A percentile compares a stretch with the other conserved stretches of the same genome.
phyloP scores from a whole-genome alignment of 1,284 basidiomycete genomes.

The Ustilago crameri region DNA sequence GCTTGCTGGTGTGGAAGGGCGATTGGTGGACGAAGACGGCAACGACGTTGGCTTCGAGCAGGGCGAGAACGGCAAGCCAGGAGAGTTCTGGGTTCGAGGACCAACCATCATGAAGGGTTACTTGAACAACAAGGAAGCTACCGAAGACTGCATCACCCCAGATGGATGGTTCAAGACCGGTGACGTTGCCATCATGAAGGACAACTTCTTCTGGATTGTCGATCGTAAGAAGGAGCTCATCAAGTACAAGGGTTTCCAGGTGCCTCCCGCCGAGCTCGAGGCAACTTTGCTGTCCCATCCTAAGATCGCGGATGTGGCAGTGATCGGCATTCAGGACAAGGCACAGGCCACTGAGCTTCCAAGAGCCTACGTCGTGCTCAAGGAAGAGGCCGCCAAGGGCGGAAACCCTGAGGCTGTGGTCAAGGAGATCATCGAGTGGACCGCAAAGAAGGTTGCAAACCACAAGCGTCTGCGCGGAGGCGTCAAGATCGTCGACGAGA shows the following conservation, averaged over 20 bases:
- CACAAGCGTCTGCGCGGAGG: slow-evolving; percentile 69
- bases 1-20: slow-evolving; percentile 80
- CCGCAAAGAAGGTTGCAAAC: slow-evolving; percentile 63
- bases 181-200: slow-evolving; percentile 53
- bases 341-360: slow-evolving; percentile 59
- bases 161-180: slow-evolving; percentile 61
- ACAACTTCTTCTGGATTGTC: slow-evolving; percentile 59
- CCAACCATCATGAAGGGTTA: slow-evolving; percentile 56
- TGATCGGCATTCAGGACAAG: slow-evolving; percentile 39
- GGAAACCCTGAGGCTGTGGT: slow-evolving; percentile 46
- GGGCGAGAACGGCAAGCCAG: slow-evolving; percentile 70
- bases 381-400: slow-evolving; percentile 27
- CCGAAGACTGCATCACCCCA: slow-evolving; percentile 47
- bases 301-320: slow-evolving; percentile 53
- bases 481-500: slow-evolving; percentile 50
- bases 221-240: slow-evolving; percentile 61
- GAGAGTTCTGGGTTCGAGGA: slow-evolving; percentile 51
- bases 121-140: slow-evolving; percentile 48
- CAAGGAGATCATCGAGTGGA: slow-evolving; percentile 64
- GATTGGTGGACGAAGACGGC: slow-evolving; percentile 75
- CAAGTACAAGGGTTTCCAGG: slow-evolving; percentile 62
- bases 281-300: slow-evolving; percentile 44
- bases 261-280: slow-evolving; percentile 59
- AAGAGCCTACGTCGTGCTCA: slow-evolving; percentile 65
- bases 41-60: slow-evolving; percentile 68